phyloP scores from a whole-genome alignment of 768 basidiomycete species.

The Podaxis sp. region DNA sequence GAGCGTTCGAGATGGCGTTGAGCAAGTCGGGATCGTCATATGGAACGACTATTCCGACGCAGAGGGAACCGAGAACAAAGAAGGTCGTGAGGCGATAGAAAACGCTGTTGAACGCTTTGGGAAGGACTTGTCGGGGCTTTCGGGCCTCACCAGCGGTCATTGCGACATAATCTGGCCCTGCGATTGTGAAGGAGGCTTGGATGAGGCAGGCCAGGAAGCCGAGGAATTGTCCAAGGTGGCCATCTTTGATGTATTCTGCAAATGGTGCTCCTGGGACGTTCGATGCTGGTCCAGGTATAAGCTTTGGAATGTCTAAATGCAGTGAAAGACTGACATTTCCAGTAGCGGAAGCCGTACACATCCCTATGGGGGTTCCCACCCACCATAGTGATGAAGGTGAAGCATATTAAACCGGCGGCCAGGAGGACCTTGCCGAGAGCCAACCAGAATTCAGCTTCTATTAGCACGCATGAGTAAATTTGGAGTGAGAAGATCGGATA shows the following conservation, averaged over 20 bases:
- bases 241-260: constrained; percentile 49
- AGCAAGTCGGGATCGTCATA: constrained; percentile 60
- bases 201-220: constrained; percentile 61
- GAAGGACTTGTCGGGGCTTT: constrained; percentile 66
- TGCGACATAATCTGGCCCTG: constrained; percentile 50
- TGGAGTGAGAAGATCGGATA: neutral
- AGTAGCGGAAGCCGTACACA: constrained; percentile 50
- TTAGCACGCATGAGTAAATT: neutral
- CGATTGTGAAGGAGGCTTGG: constrained; percentile 58
- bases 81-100: constrained; percentile 77
- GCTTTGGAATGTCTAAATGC: neutral
- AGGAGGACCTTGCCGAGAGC: constrained; percentile 47
- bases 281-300: constrained; percentile 25
- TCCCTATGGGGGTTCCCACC: constrained; percentile 55
- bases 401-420: constrained; percentile 41
- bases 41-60: constrained; percentile 75
- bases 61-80: constrained; percentile 69
- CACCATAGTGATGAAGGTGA: constrained; percentile 58
- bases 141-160: constrained; percentile 71
- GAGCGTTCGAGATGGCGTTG: constrained; percentile 49
- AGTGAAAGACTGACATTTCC: constrained; percentile 35
- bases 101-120: constrained; percentile 69
- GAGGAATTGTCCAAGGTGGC: constrained; percentile 54
- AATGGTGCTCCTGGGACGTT: constrained; percentile 49
- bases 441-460: constrained; percentile 56